Base-by-base conservation (phyloP, 106 monocot genomes). In the Acorus calamus region DNA sequence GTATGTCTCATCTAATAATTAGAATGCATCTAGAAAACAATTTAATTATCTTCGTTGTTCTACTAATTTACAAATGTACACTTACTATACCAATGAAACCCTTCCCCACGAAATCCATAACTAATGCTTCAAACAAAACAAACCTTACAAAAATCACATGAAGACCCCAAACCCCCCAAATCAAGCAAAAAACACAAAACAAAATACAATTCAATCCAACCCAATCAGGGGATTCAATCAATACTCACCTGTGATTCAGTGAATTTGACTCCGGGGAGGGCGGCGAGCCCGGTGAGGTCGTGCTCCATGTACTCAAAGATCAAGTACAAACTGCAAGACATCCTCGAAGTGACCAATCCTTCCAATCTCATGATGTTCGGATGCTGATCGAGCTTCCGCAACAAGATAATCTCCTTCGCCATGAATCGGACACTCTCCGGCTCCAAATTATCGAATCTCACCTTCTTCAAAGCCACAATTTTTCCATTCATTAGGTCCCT, bases 231-330 rank as follows among this genome's bases (percentile, higher is more conserved):
- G 28, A 28, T 28, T 28, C 28, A 28, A 28, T 28, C 28, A 28
- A 28, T 28, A 28, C 28, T 28, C 28, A 28, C 28, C 80, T 88
- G 84, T 55, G 86, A 68, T 65, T 83, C 82, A 2, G 77, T 83
- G 74, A 86, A 83, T 71, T 83, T 82, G 77, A 74, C 64, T 47
- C 77, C 77, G 8, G 82, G 82, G 49, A 64, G 63, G 53, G 76
- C 76, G 53, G 68, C 65, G 53, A 86, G 82, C 50, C 86, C 86
- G 61, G 82, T 63, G 62, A 86, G 82, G 69, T 86, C 86, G 69
- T 86, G 86, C 52, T 86, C 86, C 86, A 86, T 80, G 48, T 86
- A 86, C 55, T 86, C 86, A 60, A 83, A 80, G n/a, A 86, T 71
- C 49, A 86, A 79, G 63, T 82, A 86, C 43, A 86, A 71, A 58